A percentile compares a stretch with the other conserved stretches of the same genome.
phyloP scores from a whole-genome alignment of 305 asterid species.

The Rubia tinctorum region DNA sequence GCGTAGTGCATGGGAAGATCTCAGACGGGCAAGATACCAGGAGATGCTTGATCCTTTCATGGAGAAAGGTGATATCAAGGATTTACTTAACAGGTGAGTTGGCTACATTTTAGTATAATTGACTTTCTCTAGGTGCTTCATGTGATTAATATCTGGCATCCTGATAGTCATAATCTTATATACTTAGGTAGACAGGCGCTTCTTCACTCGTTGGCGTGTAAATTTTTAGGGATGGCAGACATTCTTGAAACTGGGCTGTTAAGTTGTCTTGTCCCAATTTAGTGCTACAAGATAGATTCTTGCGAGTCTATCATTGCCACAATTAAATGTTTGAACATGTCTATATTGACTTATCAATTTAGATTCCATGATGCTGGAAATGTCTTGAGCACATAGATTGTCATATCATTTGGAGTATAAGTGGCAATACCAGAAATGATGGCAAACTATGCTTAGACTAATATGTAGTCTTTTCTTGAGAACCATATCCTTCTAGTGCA shows the following conservation, averaged over 20 bases:
- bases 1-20: slow-evolving; percentile 83
- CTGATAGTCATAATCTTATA: not conserved
- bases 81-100: slow-evolving; percentile 66
- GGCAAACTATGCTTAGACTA: not conserved
- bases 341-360: too few species aligned
- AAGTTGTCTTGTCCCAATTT: not conserved
- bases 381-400: not conserved
- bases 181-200: not conserved
- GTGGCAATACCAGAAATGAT: not conserved
- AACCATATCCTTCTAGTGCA: not conserved
- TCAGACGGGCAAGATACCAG: slow-evolving; percentile 81
- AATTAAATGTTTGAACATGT: too few species aligned
- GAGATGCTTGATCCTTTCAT: slow-evolving; percentile 90
- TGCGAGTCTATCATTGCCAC: not conserved
- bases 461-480: too few species aligned
- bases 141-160: not conserved
- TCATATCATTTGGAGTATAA: not conserved
- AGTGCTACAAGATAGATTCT: not conserved
- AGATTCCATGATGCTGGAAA: too few species aligned
- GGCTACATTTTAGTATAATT: not conserved
- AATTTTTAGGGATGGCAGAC: not conserved
- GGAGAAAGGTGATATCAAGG: slow-evolving; percentile 63
- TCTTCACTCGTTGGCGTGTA: not conserved
- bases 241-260: not conserved
- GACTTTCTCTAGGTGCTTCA: not conserved